These are phyloP conservation scores for Candida taoyuanica DNA, from an alignment of 805 yeast species.

Conservation along the genomic window DNA sequence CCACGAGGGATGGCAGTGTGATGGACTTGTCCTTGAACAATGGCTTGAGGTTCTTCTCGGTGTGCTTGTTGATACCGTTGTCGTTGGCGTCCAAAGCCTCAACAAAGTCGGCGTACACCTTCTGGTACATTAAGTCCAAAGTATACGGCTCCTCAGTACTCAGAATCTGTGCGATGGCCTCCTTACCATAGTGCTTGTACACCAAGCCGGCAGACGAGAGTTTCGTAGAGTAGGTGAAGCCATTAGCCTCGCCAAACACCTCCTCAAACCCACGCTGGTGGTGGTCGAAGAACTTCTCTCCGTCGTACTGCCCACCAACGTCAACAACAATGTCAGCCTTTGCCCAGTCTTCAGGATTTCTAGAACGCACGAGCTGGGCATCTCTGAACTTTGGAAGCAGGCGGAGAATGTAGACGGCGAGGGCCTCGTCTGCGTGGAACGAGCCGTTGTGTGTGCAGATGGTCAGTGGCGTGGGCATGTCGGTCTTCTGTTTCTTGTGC, in stretches of 20 bases:
- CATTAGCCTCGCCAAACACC: conserved; percentile 47
- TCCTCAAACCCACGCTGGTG: conserved; percentile 91
- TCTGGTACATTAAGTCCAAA: conserved; percentile 63
- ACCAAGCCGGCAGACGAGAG: conserved; percentile 91
- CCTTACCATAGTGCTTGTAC: conserved; percentile 79
- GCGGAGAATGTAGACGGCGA: conserved; percentile 84
- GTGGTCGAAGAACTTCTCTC: conserved; percentile 83
- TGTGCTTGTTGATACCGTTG: conserved; percentile 79
- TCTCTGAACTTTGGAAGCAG: conserved; percentile 62
- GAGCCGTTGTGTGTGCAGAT: conserved; percentile 92
- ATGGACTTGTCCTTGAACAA: conserved; percentile 69
- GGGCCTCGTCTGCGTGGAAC: conserved; percentile 95
- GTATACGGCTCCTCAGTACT: conserved; percentile 35
- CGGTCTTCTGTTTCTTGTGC: conserved; percentile 28
- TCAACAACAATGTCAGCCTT: conserved; percentile 89
- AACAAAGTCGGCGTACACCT: conserved; percentile 79
- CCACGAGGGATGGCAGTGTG: conserved; percentile 71
- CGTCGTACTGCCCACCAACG: conserved; percentile 89
- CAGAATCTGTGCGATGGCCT: conserved; percentile 52
- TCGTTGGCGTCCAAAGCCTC: conserved; percentile 96
- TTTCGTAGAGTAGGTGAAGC: conserved; percentile 56
- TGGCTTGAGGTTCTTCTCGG: conserved; percentile 45
- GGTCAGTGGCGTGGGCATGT: conserved; percentile 33
- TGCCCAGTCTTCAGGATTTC: conserved; percentile 81
- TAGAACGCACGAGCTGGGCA: conserved; percentile 73